Percentiles rank a stretch among this genome's conserved stretches.
These are phyloP conservation scores for Chaetoceros tenuissimus DNA, from an alignment of 108 stramenopile genomes.

Conservation along the genomic window DNA sequence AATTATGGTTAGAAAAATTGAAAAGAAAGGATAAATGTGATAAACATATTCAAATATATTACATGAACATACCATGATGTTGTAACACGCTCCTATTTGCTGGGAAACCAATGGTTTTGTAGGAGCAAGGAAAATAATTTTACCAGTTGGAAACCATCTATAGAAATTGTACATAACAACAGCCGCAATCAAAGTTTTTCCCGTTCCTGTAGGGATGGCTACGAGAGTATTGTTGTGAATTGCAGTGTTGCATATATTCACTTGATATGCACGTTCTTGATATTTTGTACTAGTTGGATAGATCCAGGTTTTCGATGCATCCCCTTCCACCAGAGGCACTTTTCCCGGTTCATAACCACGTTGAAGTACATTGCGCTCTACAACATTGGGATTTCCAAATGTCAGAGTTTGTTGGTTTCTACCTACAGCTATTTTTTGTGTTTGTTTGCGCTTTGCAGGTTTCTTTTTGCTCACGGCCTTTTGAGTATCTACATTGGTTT, in stretches of 20 bases:
- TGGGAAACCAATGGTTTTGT: conserved; percentile 94
- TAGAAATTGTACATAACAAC: conserved; percentile 98
- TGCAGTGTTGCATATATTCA: conserved; percentile 61
- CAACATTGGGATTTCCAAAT: background rate
- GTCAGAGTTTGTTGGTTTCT: conserved; percentile 1
- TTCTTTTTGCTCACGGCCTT: background rate
- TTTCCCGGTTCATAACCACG: conserved; percentile 43
- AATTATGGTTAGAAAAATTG: conserved; percentile 17
- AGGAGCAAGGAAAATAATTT: conserved; percentile 82
- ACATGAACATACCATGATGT: conserved; percentile 59
- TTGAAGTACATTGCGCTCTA: background rate
- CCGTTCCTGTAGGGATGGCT: conserved; percentile 92
- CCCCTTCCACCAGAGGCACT: conserved; percentile 32
- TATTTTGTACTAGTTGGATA: conserved; percentile 74
- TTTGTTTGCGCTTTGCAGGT: conserved; percentile 7
- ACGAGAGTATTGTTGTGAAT: conserved; percentile 89
- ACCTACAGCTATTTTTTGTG: conserved; percentile 3
- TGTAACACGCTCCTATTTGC: conserved; percentile 89
- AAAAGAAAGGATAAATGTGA: background rate
- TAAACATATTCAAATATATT: conserved; percentile 8
- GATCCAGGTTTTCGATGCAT: conserved; percentile 62
- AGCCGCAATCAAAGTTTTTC: conserved; percentile 98
- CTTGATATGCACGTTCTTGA: conserved; percentile 83
- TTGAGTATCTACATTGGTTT: background rate
- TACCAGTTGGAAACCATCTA: conserved; percentile 75